Conservation (phyloP, 768 basidiomycete species). For the Lentinula sp. region DNA sequence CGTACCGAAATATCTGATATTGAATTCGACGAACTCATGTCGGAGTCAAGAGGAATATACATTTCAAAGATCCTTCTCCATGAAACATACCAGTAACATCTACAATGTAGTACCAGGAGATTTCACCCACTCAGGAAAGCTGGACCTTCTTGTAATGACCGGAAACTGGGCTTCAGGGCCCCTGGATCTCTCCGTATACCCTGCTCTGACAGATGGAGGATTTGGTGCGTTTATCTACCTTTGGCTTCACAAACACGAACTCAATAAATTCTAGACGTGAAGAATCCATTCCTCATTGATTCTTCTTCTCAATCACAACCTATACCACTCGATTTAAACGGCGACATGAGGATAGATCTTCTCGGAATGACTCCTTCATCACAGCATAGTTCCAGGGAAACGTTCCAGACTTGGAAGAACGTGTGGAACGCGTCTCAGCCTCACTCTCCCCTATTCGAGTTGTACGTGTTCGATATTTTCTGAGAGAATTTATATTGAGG, state of each 20-base stretch:
- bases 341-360: conserved; percentile 86
- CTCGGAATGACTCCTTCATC: conserved; percentile 56
- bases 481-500: not conserved
- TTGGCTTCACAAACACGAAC: not conserved
- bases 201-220: conserved; percentile 52
- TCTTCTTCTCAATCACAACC: conserved; percentile 73
- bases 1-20: conserved; percentile 11
- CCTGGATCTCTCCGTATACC: conserved; percentile 67
- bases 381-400: conserved; percentile 21
- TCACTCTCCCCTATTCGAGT: conserved; percentile 49
- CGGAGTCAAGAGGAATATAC: conserved; percentile 44
- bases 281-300: conserved; percentile 45
- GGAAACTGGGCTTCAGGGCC: conserved; percentile 40
- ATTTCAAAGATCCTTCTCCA: conserved; percentile 43
- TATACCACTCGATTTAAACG: conserved; percentile 80
- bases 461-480: conserved; percentile 40
- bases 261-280: conserved; percentile 24
- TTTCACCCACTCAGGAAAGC: conserved; percentile 85
- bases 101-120: conserved; percentile 90
- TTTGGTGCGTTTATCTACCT: conserved; percentile 46
- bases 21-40: not conserved
- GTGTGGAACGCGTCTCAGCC: conserved; percentile 59
- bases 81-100: conserved; percentile 52
- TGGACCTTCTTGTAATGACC: conserved; percentile 89
- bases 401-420: conserved; percentile 75